A percentile compares a stretch with the other conserved stretches of the same genome.
Conservation (phyloP, 495 filamentous ascomycete genomes). For the Ascobolus immersus region DNA sequence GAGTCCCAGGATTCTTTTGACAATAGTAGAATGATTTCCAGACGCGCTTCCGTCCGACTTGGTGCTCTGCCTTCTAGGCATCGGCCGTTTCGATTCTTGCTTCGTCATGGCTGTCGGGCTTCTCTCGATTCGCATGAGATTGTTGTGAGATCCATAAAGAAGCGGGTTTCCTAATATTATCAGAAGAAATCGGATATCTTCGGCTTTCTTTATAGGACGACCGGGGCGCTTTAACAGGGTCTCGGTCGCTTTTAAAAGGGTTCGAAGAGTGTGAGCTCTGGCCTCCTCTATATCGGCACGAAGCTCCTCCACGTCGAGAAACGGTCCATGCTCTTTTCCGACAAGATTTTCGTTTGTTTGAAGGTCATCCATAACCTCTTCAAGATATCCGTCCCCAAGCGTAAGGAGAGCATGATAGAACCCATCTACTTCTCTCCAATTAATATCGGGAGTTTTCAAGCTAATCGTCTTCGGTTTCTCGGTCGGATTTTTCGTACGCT, state of each 20-base stretch:
- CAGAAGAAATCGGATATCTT: slow-evolving; percentile 58
- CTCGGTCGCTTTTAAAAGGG: slow-evolving; percentile 61
- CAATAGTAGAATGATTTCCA: slow-evolving; percentile 49
- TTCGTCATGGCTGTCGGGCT: background rate
- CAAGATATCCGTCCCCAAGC: background rate
- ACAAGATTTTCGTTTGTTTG: slow-evolving; percentile 19
- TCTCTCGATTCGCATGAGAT: slow-evolving; percentile 14
- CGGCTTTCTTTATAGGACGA: slow-evolving; percentile 37
- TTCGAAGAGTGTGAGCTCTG: slow-evolving; percentile 37
- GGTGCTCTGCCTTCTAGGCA: background rate
- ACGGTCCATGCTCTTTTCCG: slow-evolving; percentile 14
- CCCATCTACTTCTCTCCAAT: background rate
- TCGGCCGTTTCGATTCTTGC: slow-evolving; percentile 3
- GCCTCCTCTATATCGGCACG: slow-evolving; percentile 38
- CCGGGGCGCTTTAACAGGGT: slow-evolving; percentile 66
- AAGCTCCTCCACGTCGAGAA: slow-evolving; percentile 22
- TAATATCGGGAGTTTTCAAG: background rate
- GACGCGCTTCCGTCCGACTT: slow-evolving; percentile 13
- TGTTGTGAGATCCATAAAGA: slow-evolving; percentile 23
- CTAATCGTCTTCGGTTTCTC: slow-evolving; percentile 38
- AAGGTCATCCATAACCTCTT: slow-evolving; percentile 7
- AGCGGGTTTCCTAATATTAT: slow-evolving; percentile 65
- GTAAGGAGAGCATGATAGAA: background rate
- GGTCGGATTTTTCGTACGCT: too few relatives aligned
- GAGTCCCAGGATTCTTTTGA: slow-evolving; percentile 66